Conservation (phyloP, 2,329 filamentous ascomycete genomes). For the Colletotrichum limetticola region DNA sequence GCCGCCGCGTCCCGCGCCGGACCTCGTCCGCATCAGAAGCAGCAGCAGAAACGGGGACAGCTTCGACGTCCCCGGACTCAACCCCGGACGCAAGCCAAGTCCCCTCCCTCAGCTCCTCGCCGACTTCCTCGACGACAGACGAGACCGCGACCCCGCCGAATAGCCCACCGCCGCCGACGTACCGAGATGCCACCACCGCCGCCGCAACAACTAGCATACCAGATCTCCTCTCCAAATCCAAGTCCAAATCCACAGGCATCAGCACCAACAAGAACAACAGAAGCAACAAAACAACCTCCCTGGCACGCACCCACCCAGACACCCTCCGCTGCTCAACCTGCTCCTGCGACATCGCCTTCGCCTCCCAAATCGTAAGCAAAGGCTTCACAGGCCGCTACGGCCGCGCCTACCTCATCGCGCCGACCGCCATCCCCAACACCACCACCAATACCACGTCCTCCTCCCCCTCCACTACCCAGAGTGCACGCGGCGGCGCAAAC, state of each 20-base stretch:
- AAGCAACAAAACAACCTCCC: not conserved
- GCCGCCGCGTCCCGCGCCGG: slow-evolving; percentile 44
- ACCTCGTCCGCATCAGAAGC: slow-evolving; percentile 39
- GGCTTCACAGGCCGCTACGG: slow-evolving; percentile 75
- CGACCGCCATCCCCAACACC: slow-evolving; percentile 37
- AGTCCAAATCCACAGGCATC: not conserved
- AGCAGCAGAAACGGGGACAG: not conserved
- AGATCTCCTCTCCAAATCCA: not conserved
- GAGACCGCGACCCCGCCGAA: slow-evolving; percentile 36
- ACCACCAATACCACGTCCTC: slow-evolving; percentile 31
- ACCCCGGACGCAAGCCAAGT: slow-evolving; percentile 39
- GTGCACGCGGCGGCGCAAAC: slow-evolving; percentile 53
- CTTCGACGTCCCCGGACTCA: slow-evolving; percentile 34
- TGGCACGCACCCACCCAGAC: slow-evolving; percentile 60
- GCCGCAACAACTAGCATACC: not conserved
- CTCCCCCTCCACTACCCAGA: slow-evolving; percentile 58
- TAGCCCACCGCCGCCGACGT: slow-evolving; percentile 39
- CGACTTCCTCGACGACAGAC: slow-evolving; percentile 47
- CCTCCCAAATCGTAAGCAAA: slow-evolving; percentile 71
- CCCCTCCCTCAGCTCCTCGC: slow-evolving; percentile 50
- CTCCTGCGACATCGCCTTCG: slow-evolving; percentile 69
- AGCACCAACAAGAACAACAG: too few relatives aligned
- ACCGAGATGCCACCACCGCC: slow-evolving; percentile 30
- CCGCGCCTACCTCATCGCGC: slow-evolving; percentile 69
- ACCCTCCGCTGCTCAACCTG: slow-evolving; percentile 69